A percentile compares a stretch with the other conserved stretches of the same genome.
Evolutionary conservation across 768 basidiomycete species (phyloP).

Genomic region (Terana coerulea): DNA sequence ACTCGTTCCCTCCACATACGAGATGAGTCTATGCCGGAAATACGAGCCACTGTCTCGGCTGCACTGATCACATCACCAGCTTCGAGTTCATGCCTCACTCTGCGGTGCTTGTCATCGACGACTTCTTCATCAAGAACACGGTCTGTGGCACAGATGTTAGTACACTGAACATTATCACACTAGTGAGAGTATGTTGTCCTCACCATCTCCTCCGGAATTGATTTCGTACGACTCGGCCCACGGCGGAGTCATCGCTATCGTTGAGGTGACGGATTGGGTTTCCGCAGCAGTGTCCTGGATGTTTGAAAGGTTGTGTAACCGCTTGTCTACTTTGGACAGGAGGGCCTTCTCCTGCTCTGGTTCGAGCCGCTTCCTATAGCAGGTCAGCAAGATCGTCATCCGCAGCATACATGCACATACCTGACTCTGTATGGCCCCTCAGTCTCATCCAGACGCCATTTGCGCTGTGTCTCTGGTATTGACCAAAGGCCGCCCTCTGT

Average conservation of each 20-base stretch:
- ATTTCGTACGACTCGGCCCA: slow-evolving; percentile 76
- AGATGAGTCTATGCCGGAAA: slow-evolving; percentile 88
- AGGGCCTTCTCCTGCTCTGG: slow-evolving; percentile 44
- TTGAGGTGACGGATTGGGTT: slow-evolving; percentile 43
- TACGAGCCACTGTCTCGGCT: slow-evolving; percentile 79
- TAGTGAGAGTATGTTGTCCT: slow-evolving; percentile 2
- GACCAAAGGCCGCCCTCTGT: slow-evolving; percentile 87
- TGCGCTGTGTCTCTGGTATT: slow-evolving; percentile 37
- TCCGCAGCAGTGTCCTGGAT: slow-evolving; percentile 52
- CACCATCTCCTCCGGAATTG: slow-evolving; percentile 60
- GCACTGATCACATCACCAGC: slow-evolving; percentile 89
- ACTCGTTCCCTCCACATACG: slow-evolving; percentile 69
- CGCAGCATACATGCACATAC: slow-evolving; percentile 33
- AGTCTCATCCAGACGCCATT: slow-evolving; percentile 87
- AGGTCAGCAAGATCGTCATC: background rate
- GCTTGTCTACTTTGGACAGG: slow-evolving; percentile 44
- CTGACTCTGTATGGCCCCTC: slow-evolving; percentile 87
- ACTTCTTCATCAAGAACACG: slow-evolving; percentile 67
- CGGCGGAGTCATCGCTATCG: slow-evolving; percentile 64
- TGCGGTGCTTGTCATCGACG: slow-evolving; percentile 82
- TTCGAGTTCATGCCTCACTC: slow-evolving; percentile 83
- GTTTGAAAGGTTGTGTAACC: slow-evolving; percentile 42
- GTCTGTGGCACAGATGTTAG: slow-evolving; percentile 32
- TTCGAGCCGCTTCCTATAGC: slow-evolving; percentile 71
- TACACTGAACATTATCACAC: too few species aligned